These are phyloP conservation scores for Pelargonium citronellum DNA, from an alignment of 441 rosid species.

Conservation along the genomic window DNA sequence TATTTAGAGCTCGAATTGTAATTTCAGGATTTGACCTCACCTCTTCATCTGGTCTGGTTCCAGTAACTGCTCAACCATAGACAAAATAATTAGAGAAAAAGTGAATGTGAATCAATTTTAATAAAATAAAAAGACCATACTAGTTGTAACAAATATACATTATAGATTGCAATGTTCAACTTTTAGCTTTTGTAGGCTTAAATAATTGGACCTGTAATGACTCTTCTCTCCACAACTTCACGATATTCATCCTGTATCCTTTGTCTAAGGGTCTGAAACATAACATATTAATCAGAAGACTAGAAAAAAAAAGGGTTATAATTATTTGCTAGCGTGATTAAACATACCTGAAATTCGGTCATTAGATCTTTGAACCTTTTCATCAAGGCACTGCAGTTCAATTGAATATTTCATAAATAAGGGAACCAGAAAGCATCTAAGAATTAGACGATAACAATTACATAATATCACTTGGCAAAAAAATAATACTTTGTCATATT, in stretches of 20 bases:
- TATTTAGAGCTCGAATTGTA: slow-evolving; percentile 8
- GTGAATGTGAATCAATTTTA: neutral
- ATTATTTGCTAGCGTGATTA: neutral
- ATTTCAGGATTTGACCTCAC: slow-evolving; percentile 34
- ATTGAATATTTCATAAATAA: neutral
- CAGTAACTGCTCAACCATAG: slow-evolving; percentile 56
- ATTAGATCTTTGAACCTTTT: slow-evolving; percentile 90
- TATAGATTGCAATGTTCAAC: no score
- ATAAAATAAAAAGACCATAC: no score
- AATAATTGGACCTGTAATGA: slow-evolving; percentile 51
- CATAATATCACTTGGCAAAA: neutral
- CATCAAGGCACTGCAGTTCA: slow-evolving; percentile 62
- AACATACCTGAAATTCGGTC: slow-evolving; percentile 78
- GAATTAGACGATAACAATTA: neutral
- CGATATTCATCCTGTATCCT: slow-evolving; percentile 89
- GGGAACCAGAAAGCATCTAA: neutral
- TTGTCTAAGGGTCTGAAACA: slow-evolving; percentile 67
- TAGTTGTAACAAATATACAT: no score
- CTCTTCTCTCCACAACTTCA: slow-evolving; percentile 92
- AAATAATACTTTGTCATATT: slow-evolving; percentile 56
- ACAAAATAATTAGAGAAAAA: slow-evolving; percentile 19
- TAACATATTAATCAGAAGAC: slow-evolving; percentile 22
- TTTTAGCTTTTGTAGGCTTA: neutral
- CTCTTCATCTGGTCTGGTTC: slow-evolving; percentile 87
- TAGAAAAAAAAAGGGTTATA: neutral